Conservation (phyloP, 2,329 filamentous ascomycete genomes). For the Madurella mycetomatis region DNA sequence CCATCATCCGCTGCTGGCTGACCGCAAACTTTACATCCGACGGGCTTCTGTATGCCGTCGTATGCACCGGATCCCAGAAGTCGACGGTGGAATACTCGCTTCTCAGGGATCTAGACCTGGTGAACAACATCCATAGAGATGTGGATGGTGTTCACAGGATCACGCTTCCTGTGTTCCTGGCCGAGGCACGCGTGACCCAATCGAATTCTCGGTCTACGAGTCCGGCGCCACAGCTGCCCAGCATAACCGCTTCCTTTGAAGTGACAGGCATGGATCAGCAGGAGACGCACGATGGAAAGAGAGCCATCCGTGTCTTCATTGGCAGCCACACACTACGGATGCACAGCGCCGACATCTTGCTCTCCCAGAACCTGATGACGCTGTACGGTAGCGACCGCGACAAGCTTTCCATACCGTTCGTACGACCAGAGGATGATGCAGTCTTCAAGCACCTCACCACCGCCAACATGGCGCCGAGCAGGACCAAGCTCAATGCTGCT, state of each 20-base stretch:
- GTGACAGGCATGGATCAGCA: conserved; percentile 57
- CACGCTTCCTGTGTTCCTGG: conserved; percentile 78
- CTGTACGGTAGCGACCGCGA: conserved; percentile 82
- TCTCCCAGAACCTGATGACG: conserved; percentile 86
- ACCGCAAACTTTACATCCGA: conserved; percentile 86
- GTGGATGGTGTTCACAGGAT: conserved; percentile 64
- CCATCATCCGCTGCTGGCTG: conserved; percentile 94
- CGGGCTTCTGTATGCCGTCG: conserved; percentile 81
- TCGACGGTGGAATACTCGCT: conserved; percentile 76
- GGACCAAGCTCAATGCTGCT: conserved; percentile 52
- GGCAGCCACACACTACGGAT: conserved; percentile 83
- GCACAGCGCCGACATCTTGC: conserved; percentile 84
- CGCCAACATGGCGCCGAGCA: conserved; percentile 49
- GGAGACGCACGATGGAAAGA: conserved; percentile 47
- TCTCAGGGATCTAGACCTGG: conserved; percentile 67
- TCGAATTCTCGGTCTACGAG: conserved; percentile 67
- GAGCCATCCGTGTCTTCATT: conserved; percentile 76
- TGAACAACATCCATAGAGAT: conserved; percentile 60
- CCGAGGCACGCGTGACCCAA: conserved; percentile 80
- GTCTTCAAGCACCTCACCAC: conserved; percentile 75
- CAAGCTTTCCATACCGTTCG: conserved; percentile 85
- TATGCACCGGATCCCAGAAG: conserved; percentile 87
- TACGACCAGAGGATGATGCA: conserved; percentile 81
- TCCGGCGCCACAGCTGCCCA: conserved; percentile 74
- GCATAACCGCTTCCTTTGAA: conserved; percentile 74